Conservation (phyloP, 2,329 filamentous ascomycete genomes). For the Microsporum canis region DNA sequence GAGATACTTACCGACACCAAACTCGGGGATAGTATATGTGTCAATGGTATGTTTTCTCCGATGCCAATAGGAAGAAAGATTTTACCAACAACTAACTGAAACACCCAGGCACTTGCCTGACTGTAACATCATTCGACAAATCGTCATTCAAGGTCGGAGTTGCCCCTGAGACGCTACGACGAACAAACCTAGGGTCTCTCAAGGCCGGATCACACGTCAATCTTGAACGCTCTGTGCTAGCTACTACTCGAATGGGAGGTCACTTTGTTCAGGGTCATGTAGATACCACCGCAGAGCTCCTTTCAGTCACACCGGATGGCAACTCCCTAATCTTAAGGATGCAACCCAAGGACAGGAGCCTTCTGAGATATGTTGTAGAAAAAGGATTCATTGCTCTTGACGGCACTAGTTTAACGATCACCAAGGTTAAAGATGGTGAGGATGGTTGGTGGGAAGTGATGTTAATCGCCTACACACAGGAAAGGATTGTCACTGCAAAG, state of each 20-base stretch:
- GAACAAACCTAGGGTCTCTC: slow-evolving; percentile 83
- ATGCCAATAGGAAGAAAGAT: background rate
- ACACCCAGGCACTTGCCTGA: slow-evolving; percentile 63
- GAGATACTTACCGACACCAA: slow-evolving; percentile 73
- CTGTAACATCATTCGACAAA: slow-evolving; percentile 61
- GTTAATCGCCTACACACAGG: slow-evolving; percentile 94
- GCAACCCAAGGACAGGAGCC: slow-evolving; percentile 53
- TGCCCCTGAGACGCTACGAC: slow-evolving; percentile 86
- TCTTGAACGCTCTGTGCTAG: slow-evolving; percentile 84
- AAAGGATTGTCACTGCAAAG: slow-evolving; percentile 68
- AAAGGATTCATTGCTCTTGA: slow-evolving; percentile 95
- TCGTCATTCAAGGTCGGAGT: slow-evolving; percentile 78
- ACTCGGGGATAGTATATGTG: slow-evolving; percentile 82
- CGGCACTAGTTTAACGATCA: slow-evolving; percentile 87
- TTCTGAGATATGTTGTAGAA: slow-evolving; percentile 82
- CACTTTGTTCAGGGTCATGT: slow-evolving; percentile 98
- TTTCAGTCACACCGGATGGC: slow-evolving; percentile 64
- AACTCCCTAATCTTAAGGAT: slow-evolving; percentile 85
- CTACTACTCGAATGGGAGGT: slow-evolving; percentile 88
- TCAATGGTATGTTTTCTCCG: slow-evolving; percentile 55
- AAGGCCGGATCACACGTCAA: slow-evolving; percentile 61
- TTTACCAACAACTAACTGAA: background rate
- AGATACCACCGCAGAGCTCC: slow-evolving; percentile 71
- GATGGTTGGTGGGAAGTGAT: slow-evolving; percentile 91
- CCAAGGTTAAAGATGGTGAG: slow-evolving; percentile 64